Evolutionary conservation across 2,329 filamentous ascomycete species (phyloP).

Genomic region (Beauveria pseudobassiana): DNA sequence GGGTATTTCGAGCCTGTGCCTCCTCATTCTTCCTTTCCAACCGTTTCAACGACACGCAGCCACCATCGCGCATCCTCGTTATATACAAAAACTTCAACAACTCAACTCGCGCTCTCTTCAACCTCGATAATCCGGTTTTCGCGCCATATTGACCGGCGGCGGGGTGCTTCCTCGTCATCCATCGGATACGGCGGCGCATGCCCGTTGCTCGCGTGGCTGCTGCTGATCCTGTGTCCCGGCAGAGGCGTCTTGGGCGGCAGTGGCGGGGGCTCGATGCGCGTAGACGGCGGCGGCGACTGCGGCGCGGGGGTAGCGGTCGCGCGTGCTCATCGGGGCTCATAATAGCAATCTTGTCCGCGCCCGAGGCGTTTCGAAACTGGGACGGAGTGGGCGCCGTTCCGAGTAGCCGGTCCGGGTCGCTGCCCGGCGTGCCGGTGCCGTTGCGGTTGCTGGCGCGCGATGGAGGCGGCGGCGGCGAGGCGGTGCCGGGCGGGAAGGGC

Average conservation of each 20-base stretch:
- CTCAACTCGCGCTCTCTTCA: slow-evolving; percentile 18
- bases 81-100: too few species aligned
- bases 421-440: slow-evolving; percentile 30
- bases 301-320: slow-evolving; percentile 23
- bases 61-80: too few species aligned
- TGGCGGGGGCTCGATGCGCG: slow-evolving; percentile 56
- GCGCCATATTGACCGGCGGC: slow-evolving; percentile 75
- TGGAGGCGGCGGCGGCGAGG: slow-evolving; percentile 15
- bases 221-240: slow-evolving; percentile 35
- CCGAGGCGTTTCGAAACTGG: slow-evolving; percentile 50
- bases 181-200: slow-evolving; percentile 66
- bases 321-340: slow-evolving; percentile 52
- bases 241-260: slow-evolving; percentile 72
- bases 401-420: slow-evolving; percentile 46
- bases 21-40: background rate
- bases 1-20: background rate
- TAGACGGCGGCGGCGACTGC: slow-evolving; percentile 18
- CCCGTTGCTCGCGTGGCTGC: slow-evolving; percentile 15
- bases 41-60: too few species aligned
- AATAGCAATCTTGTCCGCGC: slow-evolving; percentile 60
- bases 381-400: slow-evolving; percentile 50
- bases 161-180: slow-evolving; percentile 62
- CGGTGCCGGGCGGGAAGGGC: slow-evolving; percentile 20
- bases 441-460: slow-evolving; percentile 20
- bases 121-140: slow-evolving; percentile 68